Base-by-base conservation (phyloP, 768 basidiomycete species). In the Leccinum variicolor region DNA sequence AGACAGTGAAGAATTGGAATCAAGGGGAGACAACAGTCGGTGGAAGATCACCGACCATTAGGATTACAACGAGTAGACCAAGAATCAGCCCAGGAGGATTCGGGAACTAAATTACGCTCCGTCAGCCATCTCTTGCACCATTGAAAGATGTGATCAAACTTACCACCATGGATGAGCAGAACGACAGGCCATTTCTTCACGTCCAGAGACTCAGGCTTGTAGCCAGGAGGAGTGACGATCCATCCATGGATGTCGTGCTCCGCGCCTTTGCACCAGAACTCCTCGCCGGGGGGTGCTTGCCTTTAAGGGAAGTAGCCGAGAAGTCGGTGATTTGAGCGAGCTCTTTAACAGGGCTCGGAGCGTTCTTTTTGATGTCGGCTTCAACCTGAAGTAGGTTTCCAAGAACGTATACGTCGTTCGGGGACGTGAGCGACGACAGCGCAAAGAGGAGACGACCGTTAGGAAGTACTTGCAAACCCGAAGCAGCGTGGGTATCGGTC, bases 11-110 rank as follows among this genome's bases (percentile, higher is more conserved):
- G 56, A 39, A 56, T 56, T 14, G 43, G 51, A 39, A 28, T 47
- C 25, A 33, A 8, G 8, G 6, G 26, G 34, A 43, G 36, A 31
- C 19, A 39, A 1, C 3, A 45, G 9, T 17, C 34, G 48, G 47
- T 23, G 26, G 26, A 29, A 4, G 15, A 50, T 52, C 50, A 57
- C 56, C 41, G 56, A 89, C 89, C 79, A 65, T 92, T 91, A 0
- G 87, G 90, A 73, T 97, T 98, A 94, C 95, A 96, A 53, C 92
- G 78, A 28, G 85, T 94, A 2, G 85, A 88, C 95, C 95, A 97
- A 47, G 84, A 79, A 66, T 97, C 94, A 62, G 86, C 85, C 94
- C 94, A 97, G 50, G 89, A 90, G 28, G 86, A 79, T 67, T 92
- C 87, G 6, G 90, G 89, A 17, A 87, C 86, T 76, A 74, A 69